A percentile compares a stretch with the other conserved stretches of the same genome.
Conservation (phyloP, 495 filamentous ascomycete species). For the Pseudoneurospora amorphoporcata region DNA sequence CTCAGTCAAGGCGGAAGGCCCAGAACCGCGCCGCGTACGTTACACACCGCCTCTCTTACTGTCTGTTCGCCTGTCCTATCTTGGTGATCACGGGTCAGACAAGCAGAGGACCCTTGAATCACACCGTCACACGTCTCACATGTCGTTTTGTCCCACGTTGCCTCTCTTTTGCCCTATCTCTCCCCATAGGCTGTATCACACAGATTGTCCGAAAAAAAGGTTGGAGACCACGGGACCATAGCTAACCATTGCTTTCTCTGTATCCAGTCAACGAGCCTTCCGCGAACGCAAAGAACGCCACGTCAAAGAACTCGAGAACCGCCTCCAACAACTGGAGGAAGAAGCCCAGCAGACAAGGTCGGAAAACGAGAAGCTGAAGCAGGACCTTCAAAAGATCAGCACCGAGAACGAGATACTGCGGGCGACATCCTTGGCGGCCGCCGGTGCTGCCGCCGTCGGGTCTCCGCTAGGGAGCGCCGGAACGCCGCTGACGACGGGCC, state of each 20-base stretch:
- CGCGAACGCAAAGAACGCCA: slow-evolving; percentile 93
- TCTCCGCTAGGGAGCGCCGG: slow-evolving; percentile 15
- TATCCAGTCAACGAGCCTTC: slow-evolving; percentile 79
- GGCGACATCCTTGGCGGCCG: slow-evolving; percentile 47
- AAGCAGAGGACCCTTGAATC: neutral
- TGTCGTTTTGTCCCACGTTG: neutral
- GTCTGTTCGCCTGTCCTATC: neutral
- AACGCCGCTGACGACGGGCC: slow-evolving; percentile 44
- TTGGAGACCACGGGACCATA: neutral
- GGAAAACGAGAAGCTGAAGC: slow-evolving; percentile 79
- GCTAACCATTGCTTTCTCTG: slow-evolving; percentile 4
- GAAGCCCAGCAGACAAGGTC: slow-evolving; percentile 29
- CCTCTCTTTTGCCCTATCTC: neutral
- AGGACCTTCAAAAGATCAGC: slow-evolving; percentile 64
- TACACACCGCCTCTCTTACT: slow-evolving; percentile 8
- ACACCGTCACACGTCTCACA: neutral
- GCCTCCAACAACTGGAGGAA: slow-evolving; percentile 64
- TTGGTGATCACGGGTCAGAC: neutral
- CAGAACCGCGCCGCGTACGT: slow-evolving; percentile 95
- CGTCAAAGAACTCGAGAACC: slow-evolving; percentile 83
- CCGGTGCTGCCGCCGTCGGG: slow-evolving; percentile 8
- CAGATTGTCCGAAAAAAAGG: neutral
- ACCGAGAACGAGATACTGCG: slow-evolving; percentile 93
- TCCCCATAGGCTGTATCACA: neutral
- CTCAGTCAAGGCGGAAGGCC: slow-evolving; percentile 80